phyloP scores from a whole-genome alignment of 208 protist species.

The Trypanosoma grayi region DNA sequence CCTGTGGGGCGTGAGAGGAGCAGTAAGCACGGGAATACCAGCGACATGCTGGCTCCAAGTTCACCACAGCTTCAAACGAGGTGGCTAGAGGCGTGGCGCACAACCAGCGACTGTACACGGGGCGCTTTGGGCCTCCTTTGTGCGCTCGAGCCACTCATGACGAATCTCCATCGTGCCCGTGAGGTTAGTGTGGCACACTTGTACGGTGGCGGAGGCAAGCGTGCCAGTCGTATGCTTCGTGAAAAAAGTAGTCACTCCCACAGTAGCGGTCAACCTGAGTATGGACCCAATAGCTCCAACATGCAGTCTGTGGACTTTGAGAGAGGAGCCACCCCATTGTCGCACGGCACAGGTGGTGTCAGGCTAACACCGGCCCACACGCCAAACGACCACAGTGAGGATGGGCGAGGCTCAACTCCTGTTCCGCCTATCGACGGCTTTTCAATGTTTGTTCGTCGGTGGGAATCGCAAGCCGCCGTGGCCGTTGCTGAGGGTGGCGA shows the following conservation, averaged over 20 bases:
- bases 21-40: neutral
- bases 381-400: neutral
- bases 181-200: slow-evolving; percentile 29
- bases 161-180: slow-evolving; percentile 28
- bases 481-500: neutral
- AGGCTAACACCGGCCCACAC: neutral
- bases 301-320: neutral
- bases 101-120: slow-evolving; percentile 29
- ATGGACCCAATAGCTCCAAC: neutral
- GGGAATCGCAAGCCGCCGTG: neutral
- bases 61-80: neutral
- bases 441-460: neutral
- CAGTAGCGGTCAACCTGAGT: neutral
- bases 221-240: neutral
- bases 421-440: slow-evolving; percentile 11
- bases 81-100: slow-evolving; percentile 56
- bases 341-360: neutral
- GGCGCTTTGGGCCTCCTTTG: slow-evolving; percentile 42
- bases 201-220: slow-evolving; percentile 20
- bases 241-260: neutral
- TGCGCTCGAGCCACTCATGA: slow-evolving; percentile 38
- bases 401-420: neutral
- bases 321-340: neutral
- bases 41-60: neutral
- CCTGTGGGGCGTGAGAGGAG: no score